Percentiles rank a stretch among this genome's conserved stretches.
phyloP scores from a whole-genome alignment of 2,329 filamentous ascomycete genomes.

The Pestalotiopsis sp. region DNA sequence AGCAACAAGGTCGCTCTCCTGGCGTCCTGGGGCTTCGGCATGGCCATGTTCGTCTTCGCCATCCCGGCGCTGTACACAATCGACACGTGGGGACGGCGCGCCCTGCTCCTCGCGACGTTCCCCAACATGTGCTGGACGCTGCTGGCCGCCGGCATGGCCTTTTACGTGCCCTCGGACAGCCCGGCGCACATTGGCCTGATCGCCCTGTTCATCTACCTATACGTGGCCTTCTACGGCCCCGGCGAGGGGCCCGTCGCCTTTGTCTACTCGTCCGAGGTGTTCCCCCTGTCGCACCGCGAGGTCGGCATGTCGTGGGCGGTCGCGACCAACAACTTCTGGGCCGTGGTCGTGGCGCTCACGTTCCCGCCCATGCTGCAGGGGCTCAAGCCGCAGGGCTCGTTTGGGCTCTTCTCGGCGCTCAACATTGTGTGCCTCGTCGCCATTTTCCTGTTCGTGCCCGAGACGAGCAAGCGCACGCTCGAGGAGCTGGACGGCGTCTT shows the following conservation, averaged over 20 bases:
- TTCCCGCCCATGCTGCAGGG: conserved; percentile 44
- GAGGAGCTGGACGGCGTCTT: conserved; percentile 38
- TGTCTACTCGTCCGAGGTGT: conserved; percentile 67
- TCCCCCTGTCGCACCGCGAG: conserved; percentile 62
- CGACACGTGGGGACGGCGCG: conserved; percentile 66
- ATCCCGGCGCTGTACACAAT: conserved; percentile 69
- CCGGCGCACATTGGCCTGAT: conserved; percentile 54
- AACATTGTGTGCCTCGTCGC: conserved; percentile 46
- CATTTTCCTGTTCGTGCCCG: conserved; percentile 39
- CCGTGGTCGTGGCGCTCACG: conserved; percentile 34
- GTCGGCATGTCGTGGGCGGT: conserved; percentile 50
- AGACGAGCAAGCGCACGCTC: conserved; percentile 38
- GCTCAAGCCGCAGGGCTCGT: conserved; percentile 45
- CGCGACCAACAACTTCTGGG: neutral
- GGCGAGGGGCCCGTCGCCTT: conserved; percentile 53
- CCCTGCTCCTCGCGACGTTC: conserved; percentile 66
- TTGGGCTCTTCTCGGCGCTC: conserved; percentile 48
- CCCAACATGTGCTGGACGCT: conserved; percentile 66
- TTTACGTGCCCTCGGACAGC: conserved; percentile 28
- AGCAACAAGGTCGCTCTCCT: conserved; percentile 39
- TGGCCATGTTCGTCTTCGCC: conserved; percentile 68
- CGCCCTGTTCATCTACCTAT: conserved; percentile 66
- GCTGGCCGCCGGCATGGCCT: conserved; percentile 39
- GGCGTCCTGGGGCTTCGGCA: conserved; percentile 47
- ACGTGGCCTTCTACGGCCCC: conserved; percentile 46